These are phyloP conservation scores for Avena sativa DNA, from an alignment of 176 grass and related monocot genomes.

Conservation along the genomic window DNA sequence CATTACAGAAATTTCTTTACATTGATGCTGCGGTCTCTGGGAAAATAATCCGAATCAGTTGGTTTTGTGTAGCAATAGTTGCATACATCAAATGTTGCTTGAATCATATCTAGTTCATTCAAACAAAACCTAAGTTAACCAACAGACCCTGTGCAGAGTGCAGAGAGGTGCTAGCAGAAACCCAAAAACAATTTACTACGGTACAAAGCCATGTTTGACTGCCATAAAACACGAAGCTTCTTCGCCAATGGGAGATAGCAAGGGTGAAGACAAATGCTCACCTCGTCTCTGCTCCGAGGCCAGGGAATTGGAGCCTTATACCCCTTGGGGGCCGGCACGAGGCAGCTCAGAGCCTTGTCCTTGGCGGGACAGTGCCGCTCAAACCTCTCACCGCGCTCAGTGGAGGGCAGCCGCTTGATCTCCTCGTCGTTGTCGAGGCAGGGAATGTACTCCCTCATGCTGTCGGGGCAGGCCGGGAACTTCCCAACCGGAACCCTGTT, in stretches of 20 bases:
- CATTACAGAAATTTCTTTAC: constrained; percentile 19
- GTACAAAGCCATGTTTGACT: not conserved
- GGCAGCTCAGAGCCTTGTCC: constrained; percentile 69
- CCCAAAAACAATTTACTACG: not conserved
- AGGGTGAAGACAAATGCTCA: constrained; percentile 43
- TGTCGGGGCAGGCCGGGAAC: constrained; percentile 64
- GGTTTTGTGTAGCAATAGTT: not conserved
- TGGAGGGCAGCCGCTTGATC: constrained; percentile 69
- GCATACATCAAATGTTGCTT: not conserved
- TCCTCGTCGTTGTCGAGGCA: constrained; percentile 89
- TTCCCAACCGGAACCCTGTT: constrained; percentile 46
- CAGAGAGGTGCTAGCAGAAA: constrained; percentile 7
- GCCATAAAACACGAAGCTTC: not conserved
- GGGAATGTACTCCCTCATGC: constrained; percentile 89
- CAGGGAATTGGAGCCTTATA: constrained; percentile 87
- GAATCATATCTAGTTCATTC: not conserved
- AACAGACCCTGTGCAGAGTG: constrained; percentile 3
- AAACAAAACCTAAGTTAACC: not conserved
- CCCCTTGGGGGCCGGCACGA: constrained; percentile 70
- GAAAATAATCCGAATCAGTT: not conserved
- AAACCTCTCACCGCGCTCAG: constrained; percentile 71
- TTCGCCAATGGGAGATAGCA: constrained; percentile 21
- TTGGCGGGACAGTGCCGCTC: constrained; percentile 85
- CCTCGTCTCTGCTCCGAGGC: constrained; percentile 94
- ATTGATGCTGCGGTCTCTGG: not conserved